These are phyloP conservation scores for Filobasidium wieringae DNA, from an alignment of 768 basidiomycete genomes.

Conservation along the genomic window DNA sequence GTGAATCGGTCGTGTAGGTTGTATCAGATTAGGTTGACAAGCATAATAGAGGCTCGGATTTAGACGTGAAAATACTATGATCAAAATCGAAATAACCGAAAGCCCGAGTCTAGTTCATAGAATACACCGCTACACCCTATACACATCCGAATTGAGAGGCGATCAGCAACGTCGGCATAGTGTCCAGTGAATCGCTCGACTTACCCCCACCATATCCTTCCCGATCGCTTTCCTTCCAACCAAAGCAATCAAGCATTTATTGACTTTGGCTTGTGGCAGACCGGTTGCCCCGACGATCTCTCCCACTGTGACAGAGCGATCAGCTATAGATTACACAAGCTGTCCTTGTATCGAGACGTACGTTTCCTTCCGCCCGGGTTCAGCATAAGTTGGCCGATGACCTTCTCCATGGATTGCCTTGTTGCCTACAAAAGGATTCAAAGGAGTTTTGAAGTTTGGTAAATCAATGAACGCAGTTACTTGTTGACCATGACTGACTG, in stretches of 20 bases:
- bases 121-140: no score
- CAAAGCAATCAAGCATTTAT: constrained; percentile 83
- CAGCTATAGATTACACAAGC: background rate
- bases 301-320: constrained; percentile 45
- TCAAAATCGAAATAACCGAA: no score
- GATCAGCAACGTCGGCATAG: no score
- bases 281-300: constrained; percentile 69
- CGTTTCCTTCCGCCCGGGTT: constrained; percentile 54
- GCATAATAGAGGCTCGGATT: no score
- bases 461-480: background rate
- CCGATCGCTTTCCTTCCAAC: constrained; percentile 73
- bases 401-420: constrained; percentile 64
- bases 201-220: constrained; percentile 43
- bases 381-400: constrained; percentile 66
- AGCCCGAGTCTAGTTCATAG: no score
- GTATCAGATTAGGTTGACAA: no score
- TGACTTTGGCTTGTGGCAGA: constrained; percentile 77
- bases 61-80: no score
- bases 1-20: no score
- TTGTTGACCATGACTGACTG: constrained; percentile 45
- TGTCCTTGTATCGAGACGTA: constrained; percentile 37
- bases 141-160: no score
- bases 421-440: constrained; percentile 45
- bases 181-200: no score
- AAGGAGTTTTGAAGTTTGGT: background rate